Conservation (phyloP, 2,329 filamentous ascomycete genomes). For the Penicillium sumatraense region DNA sequence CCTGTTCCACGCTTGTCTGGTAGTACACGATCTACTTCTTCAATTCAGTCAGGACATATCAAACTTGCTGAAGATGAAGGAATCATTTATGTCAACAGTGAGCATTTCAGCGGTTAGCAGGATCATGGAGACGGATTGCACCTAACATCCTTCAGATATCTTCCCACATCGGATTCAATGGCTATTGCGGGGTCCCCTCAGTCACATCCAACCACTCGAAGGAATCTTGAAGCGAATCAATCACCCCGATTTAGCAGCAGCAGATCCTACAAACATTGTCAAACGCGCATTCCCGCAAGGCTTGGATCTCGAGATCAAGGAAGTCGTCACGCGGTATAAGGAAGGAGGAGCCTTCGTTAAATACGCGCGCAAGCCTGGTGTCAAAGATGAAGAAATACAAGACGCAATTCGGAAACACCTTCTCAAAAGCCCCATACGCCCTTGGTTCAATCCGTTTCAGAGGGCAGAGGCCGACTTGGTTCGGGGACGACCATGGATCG, state of each 20-base stretch:
- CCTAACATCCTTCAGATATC: constrained; percentile 61
- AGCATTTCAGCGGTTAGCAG: constrained; percentile 31
- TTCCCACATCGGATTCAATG: constrained; percentile 79
- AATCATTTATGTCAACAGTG: constrained; percentile 89
- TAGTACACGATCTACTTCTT: constrained; percentile 52
- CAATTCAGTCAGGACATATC: constrained; percentile 78
- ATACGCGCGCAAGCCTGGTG: constrained; percentile 62
- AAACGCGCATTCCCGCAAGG: constrained; percentile 66
- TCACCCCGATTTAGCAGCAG: constrained; percentile 55
- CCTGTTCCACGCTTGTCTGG: constrained; percentile 11
- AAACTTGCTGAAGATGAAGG: constrained; percentile 74
- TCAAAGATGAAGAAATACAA: constrained; percentile 61
- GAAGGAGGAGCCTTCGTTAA: constrained; percentile 96
- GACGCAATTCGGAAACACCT: constrained; percentile 66
- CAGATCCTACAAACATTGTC: constrained; percentile 61
- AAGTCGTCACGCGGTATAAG: constrained; percentile 82
- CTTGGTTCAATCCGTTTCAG: constrained; percentile 87
- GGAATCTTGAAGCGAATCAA: constrained; percentile 58
- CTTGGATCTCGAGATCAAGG: constrained; percentile 71
- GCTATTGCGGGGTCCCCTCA: constrained; percentile 59
- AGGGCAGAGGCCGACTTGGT: constrained; percentile 74
- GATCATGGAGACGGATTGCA: constrained; percentile 11
- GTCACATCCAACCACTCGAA: constrained; percentile 51
- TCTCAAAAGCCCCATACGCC: constrained; percentile 72
- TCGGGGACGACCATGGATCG: constrained; percentile 86